phyloP scores from a whole-genome alignment of 768 basidiomycete species.

The Dentipellis sp. region DNA sequence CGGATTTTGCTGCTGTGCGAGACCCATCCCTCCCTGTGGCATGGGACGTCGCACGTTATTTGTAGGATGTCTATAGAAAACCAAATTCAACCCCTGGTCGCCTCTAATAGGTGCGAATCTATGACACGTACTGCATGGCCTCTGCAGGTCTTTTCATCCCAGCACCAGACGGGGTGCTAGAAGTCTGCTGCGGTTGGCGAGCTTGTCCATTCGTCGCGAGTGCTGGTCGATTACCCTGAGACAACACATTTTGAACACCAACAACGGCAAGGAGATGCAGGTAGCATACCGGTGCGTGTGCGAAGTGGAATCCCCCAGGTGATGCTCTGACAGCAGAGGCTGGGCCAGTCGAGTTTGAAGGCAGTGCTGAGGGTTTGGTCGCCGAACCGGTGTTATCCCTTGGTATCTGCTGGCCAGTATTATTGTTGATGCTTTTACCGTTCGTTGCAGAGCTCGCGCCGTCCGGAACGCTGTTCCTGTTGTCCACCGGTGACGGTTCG shows the following conservation, averaged over 20 bases:
- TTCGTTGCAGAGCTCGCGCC: neutral
- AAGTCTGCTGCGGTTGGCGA: conserved; percentile 3
- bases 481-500: neutral
- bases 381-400: neutral
- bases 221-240: neutral
- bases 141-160: conserved; percentile 13
- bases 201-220: neutral
- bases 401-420: neutral
- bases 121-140: conserved; percentile 3
- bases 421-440: neutral
- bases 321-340: neutral
- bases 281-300: neutral
- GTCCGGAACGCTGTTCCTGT: neutral
- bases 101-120: neutral
- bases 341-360: neutral
- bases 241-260: neutral
- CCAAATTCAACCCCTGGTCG: neutral
- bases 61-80: neutral
- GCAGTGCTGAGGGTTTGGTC: neutral
- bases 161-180: neutral
- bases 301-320: neutral
- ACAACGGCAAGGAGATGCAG: neutral
- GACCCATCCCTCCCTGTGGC: neutral
- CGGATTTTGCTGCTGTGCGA: conserved; percentile 4
- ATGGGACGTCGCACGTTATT: neutral